phyloP scores from a whole-genome alignment of 192 early-diverging fungal genomes.

The Rhizophagus prolifer region DNA sequence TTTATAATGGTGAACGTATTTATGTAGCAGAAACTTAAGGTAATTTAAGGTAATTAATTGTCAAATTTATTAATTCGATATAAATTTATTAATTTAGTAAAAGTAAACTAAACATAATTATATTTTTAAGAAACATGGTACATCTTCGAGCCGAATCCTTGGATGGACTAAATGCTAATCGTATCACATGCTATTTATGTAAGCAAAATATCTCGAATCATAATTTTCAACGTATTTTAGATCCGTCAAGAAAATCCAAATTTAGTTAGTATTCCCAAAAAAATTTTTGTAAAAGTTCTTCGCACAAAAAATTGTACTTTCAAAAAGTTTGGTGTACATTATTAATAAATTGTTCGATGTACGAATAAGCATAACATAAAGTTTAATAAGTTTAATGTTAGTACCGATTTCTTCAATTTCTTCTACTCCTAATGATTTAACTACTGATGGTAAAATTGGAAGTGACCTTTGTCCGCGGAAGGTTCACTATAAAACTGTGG shows the following conservation, averaged over 20 bases:
- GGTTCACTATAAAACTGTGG: too few relatives aligned
- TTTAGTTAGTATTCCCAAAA: too few relatives aligned
- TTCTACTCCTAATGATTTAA: too few relatives aligned
- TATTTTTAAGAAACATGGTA: not conserved
- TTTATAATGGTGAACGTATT: not conserved
- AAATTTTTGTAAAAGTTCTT: too few relatives aligned
- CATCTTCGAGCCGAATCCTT: not conserved
- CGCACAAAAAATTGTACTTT: too few relatives aligned
- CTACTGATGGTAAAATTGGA: too few relatives aligned
- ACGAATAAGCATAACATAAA: too few relatives aligned
- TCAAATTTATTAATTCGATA: not conserved
- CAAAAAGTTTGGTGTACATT: too few relatives aligned
- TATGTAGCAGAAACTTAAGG: not conserved
- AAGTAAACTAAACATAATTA: not conserved
- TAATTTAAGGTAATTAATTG: not conserved
- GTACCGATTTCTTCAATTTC: too few relatives aligned
- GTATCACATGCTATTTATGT: not conserved
- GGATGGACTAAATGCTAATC: constrained; percentile 11
- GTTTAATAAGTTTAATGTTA: too few relatives aligned
- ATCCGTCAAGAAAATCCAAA: not conserved
- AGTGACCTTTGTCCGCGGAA: too few relatives aligned
- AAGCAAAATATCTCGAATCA: not conserved
- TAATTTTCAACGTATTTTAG: not conserved
- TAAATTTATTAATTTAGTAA: not conserved
- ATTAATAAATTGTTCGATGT: too few relatives aligned